Conservation (phyloP, 2,329 filamentous ascomycete species). For the Paraphaeosphaeria sporulosa region DNA sequence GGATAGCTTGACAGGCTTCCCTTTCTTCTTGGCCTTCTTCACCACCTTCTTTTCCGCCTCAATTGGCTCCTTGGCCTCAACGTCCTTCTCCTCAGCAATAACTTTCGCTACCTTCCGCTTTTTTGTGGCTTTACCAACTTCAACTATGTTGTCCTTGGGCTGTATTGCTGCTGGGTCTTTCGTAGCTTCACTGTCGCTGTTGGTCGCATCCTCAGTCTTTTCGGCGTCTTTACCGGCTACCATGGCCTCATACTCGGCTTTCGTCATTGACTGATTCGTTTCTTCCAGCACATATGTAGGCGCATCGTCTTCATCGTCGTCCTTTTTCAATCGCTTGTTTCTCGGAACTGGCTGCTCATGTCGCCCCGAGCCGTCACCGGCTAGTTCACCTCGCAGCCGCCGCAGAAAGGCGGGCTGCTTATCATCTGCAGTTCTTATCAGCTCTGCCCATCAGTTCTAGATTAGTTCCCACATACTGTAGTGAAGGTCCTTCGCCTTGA, state of each 20-base stretch:
- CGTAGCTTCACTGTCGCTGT: constrained; percentile 16
- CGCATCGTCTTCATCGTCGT: constrained; percentile 79
- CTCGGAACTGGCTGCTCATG: constrained; percentile 55
- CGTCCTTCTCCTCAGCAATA: constrained; percentile 40
- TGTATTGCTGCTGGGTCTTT: constrained; percentile 17
- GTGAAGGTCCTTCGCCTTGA: constrained; percentile 74
- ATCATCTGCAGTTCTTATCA: constrained; percentile 53
- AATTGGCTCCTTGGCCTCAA: constrained; percentile 19
- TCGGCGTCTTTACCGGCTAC: constrained; percentile 39
- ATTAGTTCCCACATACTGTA: constrained; percentile 59
- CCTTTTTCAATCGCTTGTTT: constrained; percentile 55
- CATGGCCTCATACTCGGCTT: constrained; percentile 58
- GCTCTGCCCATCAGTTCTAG: constrained; percentile 51
- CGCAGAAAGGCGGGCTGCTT: constrained; percentile 58
- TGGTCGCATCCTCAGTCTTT: constrained; percentile 16
- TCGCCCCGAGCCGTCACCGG: constrained; percentile 57
- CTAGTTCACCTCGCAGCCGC: constrained; percentile 60
- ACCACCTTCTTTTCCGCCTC: constrained; percentile 23
- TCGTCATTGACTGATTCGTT: constrained; percentile 68
- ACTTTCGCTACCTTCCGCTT: constrained; percentile 50
- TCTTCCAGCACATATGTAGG: constrained; percentile 78
- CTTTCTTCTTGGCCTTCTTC: constrained; percentile 48
- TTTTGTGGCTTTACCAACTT: constrained; percentile 42
- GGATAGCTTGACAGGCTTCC: constrained; percentile 46
- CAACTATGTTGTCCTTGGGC: constrained; percentile 40